Evolutionary conservation across 352 stramenopile species (phyloP), one percentile per base, ranked within the genome.

Genomic region (Phytopythium delawarense): DNA sequence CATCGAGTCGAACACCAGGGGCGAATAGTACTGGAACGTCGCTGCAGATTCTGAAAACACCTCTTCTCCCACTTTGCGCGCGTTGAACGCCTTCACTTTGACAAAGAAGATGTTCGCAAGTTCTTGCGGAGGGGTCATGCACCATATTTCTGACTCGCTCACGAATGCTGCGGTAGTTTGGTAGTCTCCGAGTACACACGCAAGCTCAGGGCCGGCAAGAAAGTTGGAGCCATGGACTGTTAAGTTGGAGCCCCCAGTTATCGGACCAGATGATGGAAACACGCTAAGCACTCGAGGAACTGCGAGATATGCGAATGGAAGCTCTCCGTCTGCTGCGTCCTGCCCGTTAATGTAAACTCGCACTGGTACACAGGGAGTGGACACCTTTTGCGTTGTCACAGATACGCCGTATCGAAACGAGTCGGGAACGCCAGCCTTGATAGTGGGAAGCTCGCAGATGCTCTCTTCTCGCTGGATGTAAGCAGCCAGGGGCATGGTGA

Each of bases 121-220:
- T 11, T 57, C 54, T 44, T 78, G 70, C 6, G 72, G 52, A 32
- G 79, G 71, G 5, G 66, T 57, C 6, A 68, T 40, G 40, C 79
- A 89, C 42, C 44, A 70, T 0, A 62, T 65, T 46, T 60, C 21
- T 16, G 62, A 64, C 18, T 58, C 40, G 40, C 65, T 77, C 1
- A 79, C 30, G 34, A 79, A 77, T 0, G 8, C 62, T 2, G 79
- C 79, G 6, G 50, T 7, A 4, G 69, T 55, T 54, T 85, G 69
- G 35, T 71, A 34, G 45, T 59, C 40, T 0, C 69, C 76, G 48
- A 89, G 78, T 0, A 81, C 46, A 64, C 78, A 89, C 4, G 59
- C 64, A 5, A 89, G 57, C 32, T 56, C 39, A 2, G 64, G 59
- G 0, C 67, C 70, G 30, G 68, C 53, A 1, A 79, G 25, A 28